These are phyloP conservation scores for Aristolochia fimbriata DNA, from an alignment of 164 flowering plant genomes.

Conservation along the genomic window DNA sequence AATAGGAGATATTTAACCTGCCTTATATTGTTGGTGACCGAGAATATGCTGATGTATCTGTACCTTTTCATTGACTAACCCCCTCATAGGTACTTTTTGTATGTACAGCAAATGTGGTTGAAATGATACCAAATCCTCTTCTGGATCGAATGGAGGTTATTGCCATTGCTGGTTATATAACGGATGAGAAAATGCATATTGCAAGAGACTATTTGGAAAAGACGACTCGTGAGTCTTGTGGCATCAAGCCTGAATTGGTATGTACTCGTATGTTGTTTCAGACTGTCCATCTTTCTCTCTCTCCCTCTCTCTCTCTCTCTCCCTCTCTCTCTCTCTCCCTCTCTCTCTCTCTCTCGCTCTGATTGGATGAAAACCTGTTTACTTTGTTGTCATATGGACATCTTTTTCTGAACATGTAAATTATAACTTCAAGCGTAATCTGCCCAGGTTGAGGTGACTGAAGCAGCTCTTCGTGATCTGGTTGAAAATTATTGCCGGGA, in stretches of 20 bases:
- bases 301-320: neutral
- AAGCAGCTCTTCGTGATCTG: constrained; percentile 80
- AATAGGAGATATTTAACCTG: no score
- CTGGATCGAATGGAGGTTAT: constrained; percentile 96
- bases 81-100: constrained; percentile 85
- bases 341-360: no score
- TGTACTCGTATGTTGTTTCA: neutral
- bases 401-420: no score
- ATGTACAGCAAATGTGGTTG: constrained; percentile 92
- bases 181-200: constrained; percentile 96
- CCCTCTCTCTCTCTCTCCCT: no score
- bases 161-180: constrained; percentile 88
- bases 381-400: no score
- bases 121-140: constrained; percentile 86
- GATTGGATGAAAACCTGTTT: no score
- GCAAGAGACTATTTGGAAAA: constrained; percentile 92
- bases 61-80: neutral
- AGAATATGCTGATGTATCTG: neutral
- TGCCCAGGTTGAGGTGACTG: constrained; percentile 83
- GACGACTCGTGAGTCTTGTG: constrained; percentile 82
- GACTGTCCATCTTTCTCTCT: neutral
- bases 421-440: neutral
- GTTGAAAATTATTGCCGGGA: constrained; percentile 93
- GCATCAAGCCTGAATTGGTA: constrained; percentile 86
- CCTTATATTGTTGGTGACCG: neutral